Base-by-base conservation (phyloP, 2,329 filamentous ascomycete genomes). In the Graphium sp. region DNA sequence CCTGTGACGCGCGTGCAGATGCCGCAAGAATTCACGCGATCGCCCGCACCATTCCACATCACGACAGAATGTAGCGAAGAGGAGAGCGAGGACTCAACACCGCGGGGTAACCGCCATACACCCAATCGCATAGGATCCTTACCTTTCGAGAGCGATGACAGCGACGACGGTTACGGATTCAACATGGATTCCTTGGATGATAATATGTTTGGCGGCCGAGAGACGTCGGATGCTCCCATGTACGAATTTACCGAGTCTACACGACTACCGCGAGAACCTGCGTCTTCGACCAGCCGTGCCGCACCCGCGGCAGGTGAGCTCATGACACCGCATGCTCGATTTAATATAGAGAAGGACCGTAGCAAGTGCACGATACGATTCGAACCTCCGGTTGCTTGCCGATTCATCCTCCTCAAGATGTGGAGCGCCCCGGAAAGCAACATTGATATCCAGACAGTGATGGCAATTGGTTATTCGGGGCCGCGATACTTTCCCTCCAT, bases 331-430 rank as follows among this genome's bases (percentile, higher is more conserved):
- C 72, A 83, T 48, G 82, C 83, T 3, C 69, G 71, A 17, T 94
- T 95, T 52, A 78, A 75, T 44, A 91, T 94, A 31, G 74, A 79
- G 42, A 70, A 74, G 47, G 69, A 77, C 41, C 85, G 83, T 55
- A 82, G 72, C 54, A 83, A 77, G 50, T 87, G 89, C 40, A 84
- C 76, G 10, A 78, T 95, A 41, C 75, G 71, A 33, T 94, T 95
- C 40, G 71, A 85, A 40, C 79, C 82, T 32, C 76, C 79, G 0
- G 67, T 89, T 34, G 82, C 80, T 8, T 81, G 80, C 5, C 69
- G 81, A 32, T 91, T 79, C 47, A 77, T 95, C 29, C 53, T 94
- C 23, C 59, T 95, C 37, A 94, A 94, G 58, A 70, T 94, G 48
- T 94, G 83, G 80, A 84, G 75, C 41, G 70, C 74, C 26, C 61